phyloP scores from a whole-genome alignment of 140 eudicot species.

The Senecio squalidus region DNA sequence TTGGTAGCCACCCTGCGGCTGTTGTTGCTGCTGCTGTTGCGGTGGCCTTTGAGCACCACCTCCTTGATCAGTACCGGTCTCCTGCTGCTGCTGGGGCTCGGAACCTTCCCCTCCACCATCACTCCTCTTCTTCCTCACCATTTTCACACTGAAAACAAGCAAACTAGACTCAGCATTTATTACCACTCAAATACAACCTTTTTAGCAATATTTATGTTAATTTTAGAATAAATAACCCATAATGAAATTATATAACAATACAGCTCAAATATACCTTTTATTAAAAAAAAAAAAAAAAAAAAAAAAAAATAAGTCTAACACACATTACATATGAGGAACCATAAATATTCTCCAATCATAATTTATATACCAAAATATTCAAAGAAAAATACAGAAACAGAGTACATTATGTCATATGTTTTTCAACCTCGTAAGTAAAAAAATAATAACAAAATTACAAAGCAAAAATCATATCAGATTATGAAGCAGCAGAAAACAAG shows the following conservation, averaged over 20 bases:
- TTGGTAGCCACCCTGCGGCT: slow-evolving; percentile 21
- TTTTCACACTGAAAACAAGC: slow-evolving; percentile 29
- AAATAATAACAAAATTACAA: neutral
- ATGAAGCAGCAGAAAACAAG: too few species aligned
- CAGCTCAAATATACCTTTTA: neutral
- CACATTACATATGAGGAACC: neutral
- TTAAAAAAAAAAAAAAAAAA: neutral
- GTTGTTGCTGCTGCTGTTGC: slow-evolving; percentile 28
- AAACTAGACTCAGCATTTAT: too few species aligned
- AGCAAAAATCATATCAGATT: too few species aligned
- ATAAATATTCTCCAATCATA: slow-evolving; percentile 6
- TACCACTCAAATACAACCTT: too few species aligned
- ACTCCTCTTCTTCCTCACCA: slow-evolving; percentile 80
- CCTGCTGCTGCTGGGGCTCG: slow-evolving; percentile 27
- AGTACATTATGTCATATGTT: slow-evolving; percentile 12
- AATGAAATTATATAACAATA: neutral
- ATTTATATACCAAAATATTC: neutral
- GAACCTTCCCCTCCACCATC: slow-evolving; percentile 42
- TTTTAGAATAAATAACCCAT: neutral
- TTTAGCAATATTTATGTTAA: neutral
- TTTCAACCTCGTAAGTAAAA: neutral
- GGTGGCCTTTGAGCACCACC: too few species aligned
- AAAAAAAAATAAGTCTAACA: neutral
- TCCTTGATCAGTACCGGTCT: too few species aligned
- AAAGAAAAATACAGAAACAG: neutral